Evolutionary conservation across 2,329 filamentous ascomycete genomes (phyloP), one percentile per base, ranked within the genome.

Genomic region (Colletotrichum lindemuthianum): DNA sequence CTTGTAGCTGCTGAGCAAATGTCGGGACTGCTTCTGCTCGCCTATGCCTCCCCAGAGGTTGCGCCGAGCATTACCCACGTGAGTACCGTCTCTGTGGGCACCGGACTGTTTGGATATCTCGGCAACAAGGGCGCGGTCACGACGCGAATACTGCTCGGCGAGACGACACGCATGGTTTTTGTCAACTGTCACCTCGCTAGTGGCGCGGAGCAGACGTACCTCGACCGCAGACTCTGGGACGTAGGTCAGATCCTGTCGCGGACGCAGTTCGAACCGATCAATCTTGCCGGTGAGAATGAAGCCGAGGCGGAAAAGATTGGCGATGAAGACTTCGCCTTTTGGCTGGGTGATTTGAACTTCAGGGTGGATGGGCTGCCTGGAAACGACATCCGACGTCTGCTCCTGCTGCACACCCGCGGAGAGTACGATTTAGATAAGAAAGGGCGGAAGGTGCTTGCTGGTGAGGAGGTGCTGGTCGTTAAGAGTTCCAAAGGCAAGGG

Each of bases 281-380:
- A 82, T 43, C 85, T 90, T 63, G 81, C 85, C 0, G 89, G 91
- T 8, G 87, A 90, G 6, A 79, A 86, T 2, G 83, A 88, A 41
- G 88, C 89, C n/a, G 87, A 90, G 24, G 80, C 84, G 1, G 88
- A 91, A 55, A 86, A 82, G 40, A 90, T 99, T 68, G 94, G 92
- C 1, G 92, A 96, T 43, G 95, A 97, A 69, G 96, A 99, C 73
- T 93, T 97, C 78, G 88, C 90, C 0, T 97, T 99, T 72, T 98
- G 95, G 93, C 92, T 97, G 72, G 96, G 96, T 7, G 96, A 99
- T 75, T 83, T 99, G 45, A 99, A 99, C 75, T 99, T 97, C 73
- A 88, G 96, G 37, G 84, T 99, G 1, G 92, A 96, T 54, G 92
- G 90, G 48, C 86, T 98, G 52, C 92, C 95, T 0, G 94, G 93